A percentile compares a stretch with the other conserved stretches of the same genome.
Conservation (phyloP, 1,284 basidiomycete genomes). For the Cystobasidiaceae sp. region DNA sequence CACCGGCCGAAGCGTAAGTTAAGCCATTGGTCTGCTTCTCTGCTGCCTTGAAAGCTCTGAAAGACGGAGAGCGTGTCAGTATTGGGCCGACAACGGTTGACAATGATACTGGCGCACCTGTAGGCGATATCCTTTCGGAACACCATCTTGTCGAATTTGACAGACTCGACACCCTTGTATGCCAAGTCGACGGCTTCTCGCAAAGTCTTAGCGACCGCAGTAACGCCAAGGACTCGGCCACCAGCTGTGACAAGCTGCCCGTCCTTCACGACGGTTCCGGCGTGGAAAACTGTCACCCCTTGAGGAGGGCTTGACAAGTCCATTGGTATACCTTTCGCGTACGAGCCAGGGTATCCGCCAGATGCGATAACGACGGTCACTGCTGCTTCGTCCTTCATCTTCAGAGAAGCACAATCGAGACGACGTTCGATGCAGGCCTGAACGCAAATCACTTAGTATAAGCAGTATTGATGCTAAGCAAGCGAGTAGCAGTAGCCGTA, state of each 20-base stretch:
- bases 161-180: conserved; percentile 73
- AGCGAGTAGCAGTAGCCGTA: too few relatives aligned
- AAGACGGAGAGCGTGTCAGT: neutral
- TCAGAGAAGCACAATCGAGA: conserved; percentile 77
- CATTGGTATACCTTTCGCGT: conserved; percentile 76
- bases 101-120: conserved; percentile 53
- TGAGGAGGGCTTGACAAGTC: conserved; percentile 61
- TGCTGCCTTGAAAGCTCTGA: conserved; percentile 39
- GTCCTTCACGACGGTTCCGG: conserved; percentile 64
- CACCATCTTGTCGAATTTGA: conserved; percentile 84
- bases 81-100: neutral
- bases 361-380: conserved; percentile 92
- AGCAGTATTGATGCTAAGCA: conserved; percentile 5
- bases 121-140: conserved; percentile 91
- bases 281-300: conserved; percentile 90
- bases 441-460: conserved; percentile 40
- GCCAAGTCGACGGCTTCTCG: conserved; percentile 73
- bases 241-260: conserved; percentile 76
- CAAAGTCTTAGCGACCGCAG: conserved; percentile 73
- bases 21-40: conserved; percentile 52
- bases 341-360: conserved; percentile 83
- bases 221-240: conserved; percentile 86
- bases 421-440: conserved; percentile 81
- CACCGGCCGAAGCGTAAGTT: conserved; percentile 92
- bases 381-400: conserved; percentile 61